Evolutionary conservation across 169 alveolate species (phyloP), one percentile per base, ranked within the genome.

Genomic region (Theileria equi): DNA sequence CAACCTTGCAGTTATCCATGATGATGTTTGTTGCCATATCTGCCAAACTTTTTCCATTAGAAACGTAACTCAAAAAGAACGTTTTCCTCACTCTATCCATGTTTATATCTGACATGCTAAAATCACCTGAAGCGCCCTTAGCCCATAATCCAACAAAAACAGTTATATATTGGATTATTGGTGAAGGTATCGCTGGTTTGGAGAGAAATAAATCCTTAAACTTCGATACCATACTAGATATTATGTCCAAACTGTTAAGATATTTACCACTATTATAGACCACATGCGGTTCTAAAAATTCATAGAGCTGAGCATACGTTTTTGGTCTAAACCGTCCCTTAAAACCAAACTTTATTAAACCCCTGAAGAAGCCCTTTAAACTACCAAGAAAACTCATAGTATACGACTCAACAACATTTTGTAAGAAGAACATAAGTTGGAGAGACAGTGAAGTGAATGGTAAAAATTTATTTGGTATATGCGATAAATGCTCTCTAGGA

Each of bases 121-220:
- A 26, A 11, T 16, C 17, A 5, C 29, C 77, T 2, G 52, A 21
- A 34, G 47, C 47, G 8, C 73, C 68, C 8, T 61, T 40, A n/a
- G 77, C 57, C 86, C 86, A 77, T 71, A 58, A 32, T 6, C 81
- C 80, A 31, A 59, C 17, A 76, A 67, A 77, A 17, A 77, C 49
- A 3, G 81, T 25, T 10, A 77, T 57, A 17, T 48, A 59, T 57
- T 77, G 86, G 28, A 77, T 62, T 26, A 77, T 52, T 29, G 81
- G 70, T 41, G 55, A 28, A 19, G 86, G 86, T 35, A 77, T 66
- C 13, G 86, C 78, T 11, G 86, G 81, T 50, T 77, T 77, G 34
- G 55, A 32, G 44, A 77, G 34, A 67, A 77, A 77, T 61, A 43
- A 58, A 13, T 19, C 28, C 35, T 77, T 67, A 57, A 67, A 77